Conservation (phyloP, 345 rosid genomes). For the Populus tremula region DNA sequence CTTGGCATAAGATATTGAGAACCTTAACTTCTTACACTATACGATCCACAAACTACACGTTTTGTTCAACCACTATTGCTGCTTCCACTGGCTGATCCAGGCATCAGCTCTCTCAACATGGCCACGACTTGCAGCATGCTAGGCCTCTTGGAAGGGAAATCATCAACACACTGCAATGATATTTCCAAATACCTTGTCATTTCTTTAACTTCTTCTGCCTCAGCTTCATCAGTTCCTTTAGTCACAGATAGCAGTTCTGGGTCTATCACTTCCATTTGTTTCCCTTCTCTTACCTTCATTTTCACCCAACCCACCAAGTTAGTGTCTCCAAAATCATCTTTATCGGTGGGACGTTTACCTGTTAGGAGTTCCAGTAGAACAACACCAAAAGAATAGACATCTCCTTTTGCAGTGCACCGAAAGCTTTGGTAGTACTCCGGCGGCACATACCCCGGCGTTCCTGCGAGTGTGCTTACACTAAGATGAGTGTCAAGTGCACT, state of each 20-base stretch:
- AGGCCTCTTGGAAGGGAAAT: slow-evolving; percentile 81
- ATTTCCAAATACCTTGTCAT: slow-evolving; percentile 81
- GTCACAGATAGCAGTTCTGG: slow-evolving; percentile 51
- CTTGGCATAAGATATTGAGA: slow-evolving; percentile 23
- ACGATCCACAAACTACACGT: slow-evolving; percentile 18
- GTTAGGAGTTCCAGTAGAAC: slow-evolving; percentile 84
- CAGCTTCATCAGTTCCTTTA: slow-evolving; percentile 47
- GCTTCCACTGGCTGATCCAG: slow-evolving; percentile 55
- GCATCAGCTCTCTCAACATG: slow-evolving; percentile 70
- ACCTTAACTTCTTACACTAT: slow-evolving; percentile 18
- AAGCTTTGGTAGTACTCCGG: slow-evolving; percentile 97
- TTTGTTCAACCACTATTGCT: slow-evolving; percentile 47
- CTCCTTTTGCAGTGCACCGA: slow-evolving; percentile 91
- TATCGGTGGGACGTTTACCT: slow-evolving; percentile 87
- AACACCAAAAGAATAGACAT: slow-evolving; percentile 87
- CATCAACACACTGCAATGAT: slow-evolving; percentile 79
- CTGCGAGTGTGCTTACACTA: slow-evolving; percentile 92
- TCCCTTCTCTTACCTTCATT: slow-evolving; percentile 79
- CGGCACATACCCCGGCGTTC: slow-evolving; percentile 95
- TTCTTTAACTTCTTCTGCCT: slow-evolving; percentile 63
- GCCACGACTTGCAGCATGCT: slow-evolving; percentile 92
- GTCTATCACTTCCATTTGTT: slow-evolving; percentile 90
- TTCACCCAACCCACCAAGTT: slow-evolving; percentile 96
- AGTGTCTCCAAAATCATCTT: slow-evolving; percentile 97
- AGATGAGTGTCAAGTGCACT: slow-evolving; percentile 94